Base-by-base conservation (phyloP, 805 yeast species). In the Starmerella asiatica region DNA sequence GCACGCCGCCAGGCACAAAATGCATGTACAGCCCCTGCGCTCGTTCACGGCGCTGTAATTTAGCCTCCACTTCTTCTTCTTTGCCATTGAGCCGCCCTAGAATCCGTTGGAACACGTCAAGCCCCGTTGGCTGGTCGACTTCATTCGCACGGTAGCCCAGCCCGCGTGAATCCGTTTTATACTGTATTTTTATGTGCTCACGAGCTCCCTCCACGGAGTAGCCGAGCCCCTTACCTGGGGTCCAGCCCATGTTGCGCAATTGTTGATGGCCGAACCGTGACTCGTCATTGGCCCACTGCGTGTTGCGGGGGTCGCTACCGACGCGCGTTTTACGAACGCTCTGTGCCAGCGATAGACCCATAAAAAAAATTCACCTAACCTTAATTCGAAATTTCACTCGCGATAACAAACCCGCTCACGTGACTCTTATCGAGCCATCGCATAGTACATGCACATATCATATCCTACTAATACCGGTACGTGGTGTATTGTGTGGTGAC, bases 291-390 rank as follows among this genome's bases (percentile, higher is more conserved):
- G 95, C 79, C 98, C 98, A 88, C 45, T 75, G 71, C 1, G 95
- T 86, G 55, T 88, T 88, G 55, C 97, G 67, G 15, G 98, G 98
- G 62, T 88, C 98, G 28, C 69, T 61, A 9, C 97, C 96, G 57
- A 86, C 79, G 54, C 91, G 70, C 53, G 81, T 93, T 54, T 81
- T 84, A 11, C 69, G 73, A 55, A 76, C 79, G 5, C 78, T 68
- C 9, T 82, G 96, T 9, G 69, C 57, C 8, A 64, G 56, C 14
- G 67, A 65, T 58, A 62, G 55, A 21, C 52, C 50, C 53, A 49
- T 49, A 15, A 32, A 32, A 31, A 32, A 9, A 20, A 6, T 11
- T 20, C 5, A 18, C 27, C 34, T 32, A 21, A 30, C 33, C 33
- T 17, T 9, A 24, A 20, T n/a, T 18, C n/a, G 33, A 30, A 11